Evolutionary conservation across 768 basidiomycete genomes (phyloP).

Genomic region (Tulasnella sp.): DNA sequence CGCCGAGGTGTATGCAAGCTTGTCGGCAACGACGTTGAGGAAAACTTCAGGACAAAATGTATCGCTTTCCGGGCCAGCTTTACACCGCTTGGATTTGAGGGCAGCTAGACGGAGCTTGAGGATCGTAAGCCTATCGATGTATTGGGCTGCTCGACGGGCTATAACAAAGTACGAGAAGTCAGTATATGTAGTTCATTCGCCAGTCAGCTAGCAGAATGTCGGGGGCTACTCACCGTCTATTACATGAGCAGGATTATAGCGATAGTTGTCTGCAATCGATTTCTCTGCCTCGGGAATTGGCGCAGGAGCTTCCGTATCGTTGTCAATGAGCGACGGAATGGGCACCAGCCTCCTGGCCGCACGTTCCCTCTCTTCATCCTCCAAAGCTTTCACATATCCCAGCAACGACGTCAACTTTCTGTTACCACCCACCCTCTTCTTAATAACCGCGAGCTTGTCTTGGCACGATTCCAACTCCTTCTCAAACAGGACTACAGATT

Average conservation of each 20-base stretch:
- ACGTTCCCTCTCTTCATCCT: constrained; percentile 61
- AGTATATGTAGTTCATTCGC: constrained; percentile 5
- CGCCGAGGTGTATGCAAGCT: constrained; percentile 87
- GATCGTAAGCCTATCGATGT: constrained; percentile 66
- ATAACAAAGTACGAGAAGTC: constrained; percentile 16
- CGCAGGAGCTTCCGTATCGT: constrained; percentile 29
- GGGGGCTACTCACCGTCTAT: constrained; percentile 59
- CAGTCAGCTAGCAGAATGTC: not conserved
- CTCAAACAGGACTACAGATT: constrained; percentile 69
- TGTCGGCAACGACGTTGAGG: constrained; percentile 92
- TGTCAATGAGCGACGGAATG: constrained; percentile 25
- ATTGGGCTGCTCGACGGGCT: constrained; percentile 90
- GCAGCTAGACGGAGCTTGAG: constrained; percentile 80
- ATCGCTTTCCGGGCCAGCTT: constrained; percentile 75
- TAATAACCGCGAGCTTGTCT: constrained; percentile 72
- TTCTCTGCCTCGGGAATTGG: constrained; percentile 28
- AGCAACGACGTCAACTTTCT: constrained; percentile 67
- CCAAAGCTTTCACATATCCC: constrained; percentile 67
- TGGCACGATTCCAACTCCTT: constrained; percentile 80
- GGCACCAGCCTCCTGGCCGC: constrained; percentile 39
- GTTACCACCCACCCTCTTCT: constrained; percentile 78
- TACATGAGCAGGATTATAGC: constrained; percentile 84
- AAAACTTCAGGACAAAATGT: constrained; percentile 94
- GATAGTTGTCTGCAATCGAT: constrained; percentile 58
- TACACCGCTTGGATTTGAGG: constrained; percentile 81